Evolutionary conservation across 805 yeast genomes (phyloP), one percentile per base, ranked within the genome.

Genomic region (Candida berthetii): DNA sequence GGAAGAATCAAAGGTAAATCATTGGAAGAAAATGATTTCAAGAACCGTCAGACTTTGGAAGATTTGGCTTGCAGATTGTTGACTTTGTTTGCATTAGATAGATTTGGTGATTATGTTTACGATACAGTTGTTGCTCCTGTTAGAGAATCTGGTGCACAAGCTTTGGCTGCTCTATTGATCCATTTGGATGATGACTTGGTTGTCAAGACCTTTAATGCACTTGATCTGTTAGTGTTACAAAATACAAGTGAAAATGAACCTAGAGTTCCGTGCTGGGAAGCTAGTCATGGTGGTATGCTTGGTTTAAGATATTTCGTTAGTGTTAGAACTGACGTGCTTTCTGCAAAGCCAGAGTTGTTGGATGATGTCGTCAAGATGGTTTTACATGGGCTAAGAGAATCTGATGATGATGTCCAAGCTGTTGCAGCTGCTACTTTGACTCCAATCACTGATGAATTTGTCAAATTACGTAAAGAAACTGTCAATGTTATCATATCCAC

Each of bases 91-190:
- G 91, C 97, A 3, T 68, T 93, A 40, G 99, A 93, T 64, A 67
- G 98, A 52, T 93, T 93, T 64, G 98, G 97, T 37, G 99, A 93
- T 66, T 93, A 86, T 61, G 96, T 93, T 27, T 83, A 95, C 35
- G 99, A 93, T 57, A 95, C 96, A 7, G 99, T 93, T 13, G 95
- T 93, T 31, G 98, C 98, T 0, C 99, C 99, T 1, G 98, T 93
- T 4, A 70, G 99, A 56, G 99, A 95, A 63, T 88, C 96, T 29
- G 88, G 91, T 24, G 97, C 96, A 0, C 99, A 93, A 62, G 80
- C 96, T 0, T 64, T 93, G 38, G 98, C 96, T 14, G 96, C 96
- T 1, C 64, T 91, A 32, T 65, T 93, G 36, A 66, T 84, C n/a
- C 93, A 88, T 61, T 63, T 93, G 38, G 64, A 66, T 43, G 61